Conservation (phyloP, 2,329 filamentous ascomycete species). For the Albifimbria verrucaria region DNA sequence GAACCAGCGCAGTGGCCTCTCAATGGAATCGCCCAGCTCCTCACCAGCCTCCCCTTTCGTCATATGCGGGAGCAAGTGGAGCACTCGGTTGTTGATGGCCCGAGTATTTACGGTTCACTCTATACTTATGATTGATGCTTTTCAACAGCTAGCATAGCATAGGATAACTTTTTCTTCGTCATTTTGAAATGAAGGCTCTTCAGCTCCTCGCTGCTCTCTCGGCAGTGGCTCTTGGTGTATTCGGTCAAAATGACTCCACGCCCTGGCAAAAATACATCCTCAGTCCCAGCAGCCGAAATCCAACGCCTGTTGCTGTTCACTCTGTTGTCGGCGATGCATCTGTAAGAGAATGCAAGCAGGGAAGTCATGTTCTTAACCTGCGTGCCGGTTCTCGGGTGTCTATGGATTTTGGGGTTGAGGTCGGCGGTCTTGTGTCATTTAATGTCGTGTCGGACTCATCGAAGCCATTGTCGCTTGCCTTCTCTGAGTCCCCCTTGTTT, state of each 20-base stretch:
- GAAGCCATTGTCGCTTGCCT: slow-evolving; percentile 17
- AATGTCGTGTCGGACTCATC: not conserved
- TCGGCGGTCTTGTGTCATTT: slow-evolving; percentile 12
- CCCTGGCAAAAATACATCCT: not conserved
- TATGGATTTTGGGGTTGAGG: slow-evolving; percentile 13
- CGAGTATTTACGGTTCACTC: too few species aligned
- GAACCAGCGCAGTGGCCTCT: too few species aligned
- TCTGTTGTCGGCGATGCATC: slow-evolving; percentile 1
- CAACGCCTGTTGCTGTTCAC: not conserved
- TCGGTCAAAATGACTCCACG: not conserved
- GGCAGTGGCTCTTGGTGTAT: not conserved
- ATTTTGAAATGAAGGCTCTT: not conserved
- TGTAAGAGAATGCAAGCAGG: not conserved
- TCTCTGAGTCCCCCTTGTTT: slow-evolving; percentile 17
- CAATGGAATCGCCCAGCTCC: too few species aligned
- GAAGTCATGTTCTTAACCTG: not conserved
- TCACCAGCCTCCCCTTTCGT: too few species aligned
- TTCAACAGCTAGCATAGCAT: too few species aligned
- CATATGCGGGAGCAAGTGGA: too few species aligned
- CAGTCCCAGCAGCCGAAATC: not conserved
- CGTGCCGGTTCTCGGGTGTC: slow-evolving; percentile 9
- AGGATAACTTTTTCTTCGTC: too few species aligned
- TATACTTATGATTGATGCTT: too few species aligned
- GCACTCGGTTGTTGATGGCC: too few species aligned
- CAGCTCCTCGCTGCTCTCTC: not conserved